These are phyloP conservation scores for Lentinula raphanica DNA, from an alignment of 768 basidiomycete species.

Conservation along the genomic window DNA sequence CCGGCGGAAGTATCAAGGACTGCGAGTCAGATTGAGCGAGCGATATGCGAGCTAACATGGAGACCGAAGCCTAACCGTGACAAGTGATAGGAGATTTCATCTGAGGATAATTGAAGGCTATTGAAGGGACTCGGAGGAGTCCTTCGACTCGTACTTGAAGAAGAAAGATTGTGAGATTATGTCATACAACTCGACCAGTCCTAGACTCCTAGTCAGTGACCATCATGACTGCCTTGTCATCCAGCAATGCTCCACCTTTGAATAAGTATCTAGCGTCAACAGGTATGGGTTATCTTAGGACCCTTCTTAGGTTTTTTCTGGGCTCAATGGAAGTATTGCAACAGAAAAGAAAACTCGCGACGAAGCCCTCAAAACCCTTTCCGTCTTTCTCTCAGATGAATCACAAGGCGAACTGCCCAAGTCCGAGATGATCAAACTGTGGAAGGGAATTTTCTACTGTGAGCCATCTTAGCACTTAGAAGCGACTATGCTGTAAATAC, in stretches of 20 bases:
- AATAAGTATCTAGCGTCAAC: conserved; percentile 92
- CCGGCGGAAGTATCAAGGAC: conserved; percentile 86
- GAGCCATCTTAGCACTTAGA: conserved; percentile 17
- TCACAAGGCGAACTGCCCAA: conserved; percentile 56
- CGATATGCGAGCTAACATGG: background rate
- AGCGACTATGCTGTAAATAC: background rate
- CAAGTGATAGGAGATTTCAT: conserved; percentile 85
- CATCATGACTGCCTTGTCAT: conserved; percentile 27
- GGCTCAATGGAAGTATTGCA: conserved; percentile 8
- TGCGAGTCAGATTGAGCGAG: conserved; percentile 23
- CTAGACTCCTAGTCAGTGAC: background rate
- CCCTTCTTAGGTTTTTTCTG: background rate
- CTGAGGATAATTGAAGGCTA: no score
- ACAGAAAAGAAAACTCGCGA: conserved; percentile 90
- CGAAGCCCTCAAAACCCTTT: conserved; percentile 78
- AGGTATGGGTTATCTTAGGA: conserved; percentile 42
- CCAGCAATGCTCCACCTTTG: conserved; percentile 52
- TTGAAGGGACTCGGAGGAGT: background rate
- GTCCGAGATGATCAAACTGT: conserved; percentile 83
- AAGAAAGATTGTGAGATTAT: background rate
- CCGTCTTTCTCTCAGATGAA: conserved; percentile 71
- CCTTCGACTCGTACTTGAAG: no score
- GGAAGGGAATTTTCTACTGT: conserved; percentile 99
- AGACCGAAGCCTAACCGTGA: conserved; percentile 51
- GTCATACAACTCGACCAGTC: background rate